These are phyloP conservation scores for Phialocephala sp. DNA, from an alignment of 2,329 filamentous ascomycete genomes.

Conservation along the genomic window DNA sequence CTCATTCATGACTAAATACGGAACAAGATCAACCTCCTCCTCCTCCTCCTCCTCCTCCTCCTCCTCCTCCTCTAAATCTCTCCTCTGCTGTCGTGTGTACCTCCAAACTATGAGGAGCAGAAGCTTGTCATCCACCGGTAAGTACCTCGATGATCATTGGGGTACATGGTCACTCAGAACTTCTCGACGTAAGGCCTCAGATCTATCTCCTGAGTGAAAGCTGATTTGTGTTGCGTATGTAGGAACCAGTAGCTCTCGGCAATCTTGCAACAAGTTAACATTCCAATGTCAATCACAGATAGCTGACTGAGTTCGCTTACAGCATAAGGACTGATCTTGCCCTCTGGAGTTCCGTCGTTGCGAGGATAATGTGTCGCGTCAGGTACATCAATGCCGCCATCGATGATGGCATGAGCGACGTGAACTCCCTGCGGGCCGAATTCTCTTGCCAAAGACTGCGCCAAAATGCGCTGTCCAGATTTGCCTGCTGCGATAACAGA, in stretches of 20 bases:
- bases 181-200: constrained; percentile 80
- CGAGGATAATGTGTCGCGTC: constrained; percentile 58
- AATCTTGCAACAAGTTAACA: constrained; percentile 59
- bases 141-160: neutral
- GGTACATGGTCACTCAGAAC: constrained; percentile 45
- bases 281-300: constrained; percentile 10
- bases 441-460: constrained; percentile 78
- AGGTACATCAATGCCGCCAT: constrained; percentile 81
- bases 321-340: constrained; percentile 74
- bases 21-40: neutral
- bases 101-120: neutral
- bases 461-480: constrained; percentile 75
- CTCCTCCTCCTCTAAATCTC: neutral
- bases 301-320: constrained; percentile 53
- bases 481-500: constrained; percentile 76
- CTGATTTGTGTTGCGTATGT: constrained; percentile 77
- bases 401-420: constrained; percentile 78
- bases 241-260: constrained; percentile 72
- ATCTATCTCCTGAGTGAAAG: constrained; percentile 82
- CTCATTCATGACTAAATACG: neutral
- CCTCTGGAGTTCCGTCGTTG: constrained; percentile 52
- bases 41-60: too few relatives aligned
- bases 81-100: neutral
- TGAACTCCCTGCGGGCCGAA: constrained; percentile 84
- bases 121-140: neutral